Percentiles rank a stretch among this genome's conserved stretches.
Evolutionary conservation across 2,329 filamentous ascomycete species (phyloP).

Genomic region (Alternaria rosae): DNA sequence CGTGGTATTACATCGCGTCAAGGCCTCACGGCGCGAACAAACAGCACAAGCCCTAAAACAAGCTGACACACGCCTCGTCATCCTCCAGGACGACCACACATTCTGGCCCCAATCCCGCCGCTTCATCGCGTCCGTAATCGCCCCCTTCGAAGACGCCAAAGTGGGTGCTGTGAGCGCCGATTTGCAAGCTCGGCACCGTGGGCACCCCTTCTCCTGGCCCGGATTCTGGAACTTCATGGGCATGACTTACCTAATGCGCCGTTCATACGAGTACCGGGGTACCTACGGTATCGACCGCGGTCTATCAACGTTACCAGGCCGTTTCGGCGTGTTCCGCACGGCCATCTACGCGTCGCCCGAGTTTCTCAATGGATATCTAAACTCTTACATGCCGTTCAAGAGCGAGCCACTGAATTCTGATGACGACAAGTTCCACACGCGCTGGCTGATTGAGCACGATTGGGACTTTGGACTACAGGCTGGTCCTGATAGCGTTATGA

Average conservation of each 20-base stretch:
- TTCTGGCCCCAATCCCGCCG: not conserved
- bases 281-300: slow-evolving; percentile 8
- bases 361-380: not conserved
- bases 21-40: not conserved
- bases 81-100: not conserved
- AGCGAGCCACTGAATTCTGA: not conserved
- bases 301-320: not conserved
- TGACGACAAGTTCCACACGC: not conserved
- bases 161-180: not conserved
- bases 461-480: not conserved
- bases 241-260: not conserved
- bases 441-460: not conserved
- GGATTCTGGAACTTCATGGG: not conserved
- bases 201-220: not conserved
- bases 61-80: not conserved
- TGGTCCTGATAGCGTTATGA: not conserved
- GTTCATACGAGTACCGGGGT: slow-evolving; percentile 5
- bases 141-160: not conserved
- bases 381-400: not conserved
- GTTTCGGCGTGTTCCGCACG: slow-evolving; percentile 5
- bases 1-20: not conserved
- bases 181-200: not conserved
- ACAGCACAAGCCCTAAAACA: not conserved
- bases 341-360: not conserved
- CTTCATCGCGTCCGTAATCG: not conserved